Conservation (phyloP, 2,329 filamentous ascomycete genomes). For the Aspergillus hiratsukae region DNA sequence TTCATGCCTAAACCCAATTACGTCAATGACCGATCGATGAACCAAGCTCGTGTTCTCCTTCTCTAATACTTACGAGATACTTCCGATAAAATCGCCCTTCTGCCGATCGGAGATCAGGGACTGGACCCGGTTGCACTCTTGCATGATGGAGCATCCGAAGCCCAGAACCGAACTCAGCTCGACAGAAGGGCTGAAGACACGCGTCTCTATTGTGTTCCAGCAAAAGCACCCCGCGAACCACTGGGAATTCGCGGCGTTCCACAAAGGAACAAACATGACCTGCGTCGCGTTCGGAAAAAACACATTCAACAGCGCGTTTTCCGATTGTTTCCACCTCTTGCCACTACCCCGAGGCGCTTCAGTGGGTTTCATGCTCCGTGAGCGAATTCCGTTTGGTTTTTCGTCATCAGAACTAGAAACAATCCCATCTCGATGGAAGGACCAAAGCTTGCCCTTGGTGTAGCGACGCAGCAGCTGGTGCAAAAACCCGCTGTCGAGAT, state of each 20-base stretch:
- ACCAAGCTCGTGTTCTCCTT: neutral
- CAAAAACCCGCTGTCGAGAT: conserved; percentile 29
- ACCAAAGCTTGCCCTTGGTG: conserved; percentile 46
- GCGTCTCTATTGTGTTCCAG: conserved; percentile 37
- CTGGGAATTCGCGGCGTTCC: conserved; percentile 46
- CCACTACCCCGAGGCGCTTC: conserved; percentile 18
- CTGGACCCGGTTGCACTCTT: conserved; percentile 40
- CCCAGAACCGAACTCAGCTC: conserved; percentile 39
- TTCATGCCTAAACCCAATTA: conserved; percentile 28
- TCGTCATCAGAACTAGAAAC: conserved; percentile 43
- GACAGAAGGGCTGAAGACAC: conserved; percentile 33
- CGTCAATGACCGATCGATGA: neutral
- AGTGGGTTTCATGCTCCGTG: conserved; percentile 8
- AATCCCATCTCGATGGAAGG: conserved; percentile 42
- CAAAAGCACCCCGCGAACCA: conserved; percentile 46
- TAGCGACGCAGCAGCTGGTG: conserved; percentile 41
- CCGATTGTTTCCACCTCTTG: conserved; percentile 29
- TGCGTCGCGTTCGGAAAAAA: conserved; percentile 47
- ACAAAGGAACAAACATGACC: conserved; percentile 49
- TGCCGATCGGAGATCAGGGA: conserved; percentile 40
- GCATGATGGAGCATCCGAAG: conserved; percentile 41
- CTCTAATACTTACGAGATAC: conserved; percentile 30
- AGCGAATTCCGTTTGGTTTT: conserved; percentile 11
- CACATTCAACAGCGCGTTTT: conserved; percentile 38
- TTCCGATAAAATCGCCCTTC: conserved; percentile 43